Base-by-base conservation (phyloP, 169 alveolate genomes). In the Eimeria necatrix region DNA sequence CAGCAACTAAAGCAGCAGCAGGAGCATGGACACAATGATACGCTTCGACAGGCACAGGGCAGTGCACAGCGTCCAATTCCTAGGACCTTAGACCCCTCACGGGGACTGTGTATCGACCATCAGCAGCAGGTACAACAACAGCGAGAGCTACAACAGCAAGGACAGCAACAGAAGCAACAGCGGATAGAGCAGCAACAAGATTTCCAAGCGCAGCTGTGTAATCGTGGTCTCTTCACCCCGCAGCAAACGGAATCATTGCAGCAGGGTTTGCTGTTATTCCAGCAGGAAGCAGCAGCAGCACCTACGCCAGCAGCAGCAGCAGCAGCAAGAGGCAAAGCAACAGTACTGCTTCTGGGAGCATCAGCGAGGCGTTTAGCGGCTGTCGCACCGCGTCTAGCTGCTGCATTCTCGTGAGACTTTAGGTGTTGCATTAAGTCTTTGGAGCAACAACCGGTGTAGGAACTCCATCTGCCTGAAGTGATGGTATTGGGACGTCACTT, bases 291-390 rank as follows among this genome's bases (percentile, higher is more conserved):
- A 24, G 10, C 80, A 70, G 80, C 22, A 70, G 80, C 80, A 18
- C 80, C 80, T 12, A 70, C 22, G 12, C 49, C 80, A 18, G 85
- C 85, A 74, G 85, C 85, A 24, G 56, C 85, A 32, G 85, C 85
- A 74, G 85, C 85, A 26, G 85, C 85, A 32, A 24, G 56, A 26
- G 59, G 59, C 10, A 74, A 74, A 52, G 85, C 85, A 41, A 5
- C 85, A 8, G 51, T 24, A 0, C 56, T 74, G 51, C 56, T 74
- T 9, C 85, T 74, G 3, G 51, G 59, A 41, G 85, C 85, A 7
- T 74, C 85, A n/a, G 85, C 85, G 56, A 9, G 85, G 51, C 85
- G 85, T 2, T 52, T 74, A 14, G 85, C 59, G 16, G 85, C 85
- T 8, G 85, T 74, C 49, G 85, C 85, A 10, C 85, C 85, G 51